Evolutionary conservation across 2,329 filamentous ascomycete genomes (phyloP), one percentile per base, ranked within the genome.

Genomic region (Nannizziopsis arthrosporioides): DNA sequence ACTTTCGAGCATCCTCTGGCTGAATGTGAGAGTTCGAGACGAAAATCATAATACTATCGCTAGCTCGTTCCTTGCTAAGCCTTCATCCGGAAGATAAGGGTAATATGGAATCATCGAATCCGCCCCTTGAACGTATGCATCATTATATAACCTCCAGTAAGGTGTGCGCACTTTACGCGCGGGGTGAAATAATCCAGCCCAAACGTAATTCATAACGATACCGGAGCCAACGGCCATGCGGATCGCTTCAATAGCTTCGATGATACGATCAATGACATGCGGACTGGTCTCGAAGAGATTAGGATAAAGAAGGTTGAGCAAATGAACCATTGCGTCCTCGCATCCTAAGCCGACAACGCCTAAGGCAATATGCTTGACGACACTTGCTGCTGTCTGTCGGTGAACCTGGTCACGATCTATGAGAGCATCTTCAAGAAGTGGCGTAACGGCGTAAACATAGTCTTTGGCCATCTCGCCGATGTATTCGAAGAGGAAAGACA

Each of bases 391-490:
- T 1, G 92, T 98, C 67, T 98, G 92, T 22, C 92, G 82, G 69
- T 98, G 92, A 1, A 98, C 92, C 69, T 98, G 92, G 65, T 98
- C 92, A 53, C 92, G 83, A 66, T 98, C 92, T 67, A 95, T 95
- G 53, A 98, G 81, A 2, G 93, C 92, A 63, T 98, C 92, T 63
- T 98, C 92, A 1, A 98, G 81, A 8, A 98, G 74, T 5, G 92
- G 92, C 1, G 89, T 95, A 31, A 98, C 89, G 14, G 93, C 92
- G 62, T 98, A 98, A 62, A 98, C 92, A 64, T 98, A 98, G 68
- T 98, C 92, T 70, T 96, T 98, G 54, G 88, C 87, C 92, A 98
- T 96, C 68, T 98, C 92, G 54, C 92, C 92, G 64, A 98, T 98
- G 69, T 98, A 98, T 63, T 98, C 92, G 62, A 96, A 98, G 52